phyloP scores from a whole-genome alignment of 768 basidiomycete genomes.

The Amanita rubescens region DNA sequence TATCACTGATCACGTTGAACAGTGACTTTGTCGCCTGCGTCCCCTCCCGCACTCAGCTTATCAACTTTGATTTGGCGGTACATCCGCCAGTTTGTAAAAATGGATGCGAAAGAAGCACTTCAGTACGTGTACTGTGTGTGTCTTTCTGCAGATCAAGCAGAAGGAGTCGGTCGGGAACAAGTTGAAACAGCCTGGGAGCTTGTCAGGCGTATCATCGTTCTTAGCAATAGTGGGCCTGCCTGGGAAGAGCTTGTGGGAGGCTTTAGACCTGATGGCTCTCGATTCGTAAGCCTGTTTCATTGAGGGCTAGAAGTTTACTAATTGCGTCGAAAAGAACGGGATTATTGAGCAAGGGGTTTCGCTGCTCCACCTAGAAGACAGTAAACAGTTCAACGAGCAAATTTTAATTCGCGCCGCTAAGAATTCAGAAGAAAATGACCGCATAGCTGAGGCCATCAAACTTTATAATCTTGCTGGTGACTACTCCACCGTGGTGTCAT shows the following conservation, averaged over 20 bases:
- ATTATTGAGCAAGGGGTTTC: slow-evolving; percentile 78
- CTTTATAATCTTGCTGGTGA: slow-evolving; percentile 93
- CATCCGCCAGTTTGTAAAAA: slow-evolving; percentile 83
- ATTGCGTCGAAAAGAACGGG: slow-evolving; percentile 50
- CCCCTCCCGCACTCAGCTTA: slow-evolving; percentile 69
- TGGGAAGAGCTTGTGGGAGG: slow-evolving; percentile 97
- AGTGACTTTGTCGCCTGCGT: slow-evolving; percentile 68
- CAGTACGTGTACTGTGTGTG: slow-evolving; percentile 91
- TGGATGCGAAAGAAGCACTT: slow-evolving; percentile 89
- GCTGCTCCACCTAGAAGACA: slow-evolving; percentile 64
- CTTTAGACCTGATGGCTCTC: slow-evolving; percentile 82
- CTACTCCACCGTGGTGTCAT: slow-evolving; percentile 79
- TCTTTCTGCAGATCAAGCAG: slow-evolving; percentile 63
- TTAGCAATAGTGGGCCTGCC: slow-evolving; percentile 67
- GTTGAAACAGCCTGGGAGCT: slow-evolving; percentile 77
- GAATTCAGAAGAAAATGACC: slow-evolving; percentile 77
- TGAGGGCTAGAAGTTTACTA: not conserved
- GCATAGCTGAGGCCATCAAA: slow-evolving; percentile 86
- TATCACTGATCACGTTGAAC: not conserved
- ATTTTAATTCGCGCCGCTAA: slow-evolving; percentile 81
- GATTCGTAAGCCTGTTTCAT: slow-evolving; percentile 53
- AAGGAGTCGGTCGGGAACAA: slow-evolving; percentile 76
- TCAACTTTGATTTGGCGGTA: slow-evolving; percentile 89
- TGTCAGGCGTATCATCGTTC: slow-evolving; percentile 67
- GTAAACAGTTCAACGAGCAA: slow-evolving; percentile 65